Percentiles rank a stretch among this genome's conserved stretches.
phyloP scores from a whole-genome alignment of 2,329 filamentous ascomycete species.

The Fusarium sarcochroum region DNA sequence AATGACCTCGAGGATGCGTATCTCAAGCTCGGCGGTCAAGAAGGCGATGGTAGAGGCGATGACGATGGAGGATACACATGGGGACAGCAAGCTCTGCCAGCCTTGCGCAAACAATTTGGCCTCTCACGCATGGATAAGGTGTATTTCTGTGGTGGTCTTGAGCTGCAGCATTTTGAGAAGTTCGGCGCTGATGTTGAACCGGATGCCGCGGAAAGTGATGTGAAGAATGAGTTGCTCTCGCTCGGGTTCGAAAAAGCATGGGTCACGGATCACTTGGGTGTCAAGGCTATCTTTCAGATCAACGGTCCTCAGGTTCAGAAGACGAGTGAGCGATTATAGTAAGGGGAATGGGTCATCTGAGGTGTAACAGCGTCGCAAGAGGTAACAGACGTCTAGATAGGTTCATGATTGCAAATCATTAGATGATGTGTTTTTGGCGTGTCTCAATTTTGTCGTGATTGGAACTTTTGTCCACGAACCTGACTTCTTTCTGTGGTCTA shows the following conservation, averaged over 20 bases:
- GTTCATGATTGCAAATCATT: too few species aligned
- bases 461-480: too few species aligned
- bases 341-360: too few species aligned
- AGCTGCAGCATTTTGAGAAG: constrained; percentile 55
- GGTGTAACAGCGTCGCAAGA: too few species aligned
- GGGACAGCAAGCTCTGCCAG: constrained; percentile 66
- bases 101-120: constrained; percentile 60
- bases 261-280: constrained; percentile 24
- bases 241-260: constrained; percentile 23
- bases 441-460: too few species aligned
- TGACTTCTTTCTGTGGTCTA: too few species aligned
- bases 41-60: constrained; percentile 56
- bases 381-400: too few species aligned
- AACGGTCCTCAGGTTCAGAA: neutral
- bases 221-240: constrained; percentile 4
- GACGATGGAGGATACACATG: constrained; percentile 65
- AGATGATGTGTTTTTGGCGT: too few species aligned
- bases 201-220: neutral
- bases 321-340: too few species aligned
- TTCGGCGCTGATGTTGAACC: constrained; percentile 61
- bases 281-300: constrained; percentile 15
- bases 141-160: constrained; percentile 57
- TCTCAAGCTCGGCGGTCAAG: constrained; percentile 64
- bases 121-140: constrained; percentile 69
- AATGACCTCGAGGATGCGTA: constrained; percentile 67